Conservation (phyloP, 2,329 filamentous ascomycete genomes). For the Alternaria solani region DNA sequence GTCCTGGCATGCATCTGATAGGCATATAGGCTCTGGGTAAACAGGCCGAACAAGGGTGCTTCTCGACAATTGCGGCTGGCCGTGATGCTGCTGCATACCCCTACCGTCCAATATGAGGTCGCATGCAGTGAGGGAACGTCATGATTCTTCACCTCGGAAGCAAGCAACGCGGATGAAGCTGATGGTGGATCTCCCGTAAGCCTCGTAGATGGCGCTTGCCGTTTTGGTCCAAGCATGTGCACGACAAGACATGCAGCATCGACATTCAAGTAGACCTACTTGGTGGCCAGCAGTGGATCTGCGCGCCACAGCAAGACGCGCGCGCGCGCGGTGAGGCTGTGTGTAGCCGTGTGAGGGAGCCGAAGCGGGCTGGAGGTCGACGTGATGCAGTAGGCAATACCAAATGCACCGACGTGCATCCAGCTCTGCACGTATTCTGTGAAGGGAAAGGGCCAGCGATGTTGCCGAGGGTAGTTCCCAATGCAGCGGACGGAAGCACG, state of each 20-base stretch:
- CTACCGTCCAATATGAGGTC: conserved; percentile 28
- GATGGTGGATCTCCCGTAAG: conserved; percentile 31
- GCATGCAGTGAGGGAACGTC: conserved; percentile 28
- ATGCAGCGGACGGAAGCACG: conserved; percentile 13
- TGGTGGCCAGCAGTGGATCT: conserved; percentile 19
- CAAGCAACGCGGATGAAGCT: conserved; percentile 23
- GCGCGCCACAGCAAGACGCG: conserved; percentile 31
- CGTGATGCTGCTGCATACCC: conserved; percentile 12
- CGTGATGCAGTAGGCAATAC: conserved; percentile 29
- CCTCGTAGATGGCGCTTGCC: conserved; percentile 27
- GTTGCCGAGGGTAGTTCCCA: conserved; percentile 10
- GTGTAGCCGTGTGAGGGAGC: conserved; percentile 35
- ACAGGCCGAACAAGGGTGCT: conserved; percentile 11
- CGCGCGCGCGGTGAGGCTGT: conserved; percentile 40
- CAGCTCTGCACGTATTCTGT: conserved; percentile 31
- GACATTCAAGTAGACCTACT: conserved; percentile 20
- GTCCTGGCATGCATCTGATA: conserved; percentile 26
- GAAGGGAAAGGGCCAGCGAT: conserved; percentile 22
- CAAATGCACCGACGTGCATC: conserved; percentile 30
- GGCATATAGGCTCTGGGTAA: neutral
- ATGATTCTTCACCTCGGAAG: conserved; percentile 25
- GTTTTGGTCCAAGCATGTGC: conserved; percentile 25
- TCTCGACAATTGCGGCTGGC: conserved; percentile 18
- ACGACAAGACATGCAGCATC: conserved; percentile 26
- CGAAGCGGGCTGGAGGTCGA: conserved; percentile 39